Percentiles rank a stretch among this genome's conserved stretches.
These are phyloP conservation scores for Trichoderma aggressivum DNA, from an alignment of 2,329 filamentous ascomycete genomes.

Conservation along the genomic window DNA sequence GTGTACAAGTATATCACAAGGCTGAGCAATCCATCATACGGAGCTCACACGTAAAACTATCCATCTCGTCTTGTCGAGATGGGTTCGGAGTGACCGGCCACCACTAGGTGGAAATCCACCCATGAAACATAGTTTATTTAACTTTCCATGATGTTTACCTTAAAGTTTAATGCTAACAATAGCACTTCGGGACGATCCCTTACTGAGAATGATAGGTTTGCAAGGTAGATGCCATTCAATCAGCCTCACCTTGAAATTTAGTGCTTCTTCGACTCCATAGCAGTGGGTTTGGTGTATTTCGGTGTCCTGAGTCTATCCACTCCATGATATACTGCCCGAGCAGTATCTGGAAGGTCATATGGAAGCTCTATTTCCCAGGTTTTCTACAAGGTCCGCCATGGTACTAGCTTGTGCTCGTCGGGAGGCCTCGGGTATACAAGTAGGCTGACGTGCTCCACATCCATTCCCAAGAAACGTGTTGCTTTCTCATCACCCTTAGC, in stretches of 20 bases:
- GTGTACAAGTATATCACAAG: background rate
- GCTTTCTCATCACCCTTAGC: background rate
- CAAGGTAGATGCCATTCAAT: background rate
- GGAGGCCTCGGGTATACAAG: background rate
- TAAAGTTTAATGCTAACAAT: background rate
- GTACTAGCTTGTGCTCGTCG: background rate
- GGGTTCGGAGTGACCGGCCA: background rate
- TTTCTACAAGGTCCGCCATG: background rate
- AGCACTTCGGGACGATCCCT: background rate
- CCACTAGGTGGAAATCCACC: background rate
- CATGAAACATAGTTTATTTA: background rate
- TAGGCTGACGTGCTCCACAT: background rate
- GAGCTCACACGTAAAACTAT: background rate
- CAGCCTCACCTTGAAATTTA: background rate
- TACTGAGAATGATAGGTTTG: background rate
- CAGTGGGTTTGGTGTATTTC: background rate
- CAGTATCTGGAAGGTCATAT: background rate
- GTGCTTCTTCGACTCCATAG: background rate
- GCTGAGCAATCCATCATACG: background rate
- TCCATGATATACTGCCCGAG: background rate
- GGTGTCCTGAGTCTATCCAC: background rate
- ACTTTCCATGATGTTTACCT: background rate
- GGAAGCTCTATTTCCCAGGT: background rate
- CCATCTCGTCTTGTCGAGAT: background rate
- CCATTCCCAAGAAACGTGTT: background rate